Percentiles rank a stretch among this genome's conserved stretches.
Conservation (phyloP, 192 early-diverging fungal genomes). For the Physocladia obscura region DNA sequence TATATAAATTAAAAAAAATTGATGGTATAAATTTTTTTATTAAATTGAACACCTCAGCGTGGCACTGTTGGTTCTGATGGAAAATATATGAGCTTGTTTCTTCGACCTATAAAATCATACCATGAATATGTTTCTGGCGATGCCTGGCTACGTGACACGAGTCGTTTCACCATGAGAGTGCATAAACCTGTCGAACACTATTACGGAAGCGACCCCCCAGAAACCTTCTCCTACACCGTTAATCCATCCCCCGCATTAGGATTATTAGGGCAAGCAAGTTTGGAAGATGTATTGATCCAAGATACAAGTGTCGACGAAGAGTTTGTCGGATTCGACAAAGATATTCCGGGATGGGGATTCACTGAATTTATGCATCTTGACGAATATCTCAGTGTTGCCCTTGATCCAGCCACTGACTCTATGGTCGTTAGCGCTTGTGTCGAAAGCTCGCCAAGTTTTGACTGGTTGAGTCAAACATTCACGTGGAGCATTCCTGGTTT, state of each 20-base stretch:
- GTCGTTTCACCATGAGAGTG: conserved; percentile 37
- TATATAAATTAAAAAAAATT: too few relatives aligned
- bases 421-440: conserved; percentile 40
- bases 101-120: conserved; percentile 42
- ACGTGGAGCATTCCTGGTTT: conserved; percentile 34
- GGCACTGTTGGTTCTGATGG: not conserved
- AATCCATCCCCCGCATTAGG: conserved; percentile 6
- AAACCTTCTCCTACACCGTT: conserved; percentile 10
- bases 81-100: conserved; percentile 33
- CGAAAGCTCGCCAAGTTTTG: conserved; percentile 19
- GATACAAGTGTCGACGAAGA: conserved; percentile 27
- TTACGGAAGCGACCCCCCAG: not conserved
- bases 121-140: conserved; percentile 29
- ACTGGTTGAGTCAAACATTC: conserved; percentile 35
- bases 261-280: not conserved
- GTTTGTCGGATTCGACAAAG: conserved; percentile 36
- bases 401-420: conserved; percentile 25
- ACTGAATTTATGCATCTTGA: conserved; percentile 32
- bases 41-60: too few relatives aligned
- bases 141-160: conserved; percentile 39
- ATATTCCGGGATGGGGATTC: conserved; percentile 51
- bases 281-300: conserved; percentile 33
- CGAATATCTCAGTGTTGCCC: conserved; percentile 21
- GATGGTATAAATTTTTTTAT: too few relatives aligned
- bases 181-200: conserved; percentile 10